Percentiles rank a stretch among this genome's conserved stretches.
These are phyloP conservation scores for Penicillium olsonii DNA, from an alignment of 2,329 filamentous ascomycete species.

Conservation along the genomic window DNA sequence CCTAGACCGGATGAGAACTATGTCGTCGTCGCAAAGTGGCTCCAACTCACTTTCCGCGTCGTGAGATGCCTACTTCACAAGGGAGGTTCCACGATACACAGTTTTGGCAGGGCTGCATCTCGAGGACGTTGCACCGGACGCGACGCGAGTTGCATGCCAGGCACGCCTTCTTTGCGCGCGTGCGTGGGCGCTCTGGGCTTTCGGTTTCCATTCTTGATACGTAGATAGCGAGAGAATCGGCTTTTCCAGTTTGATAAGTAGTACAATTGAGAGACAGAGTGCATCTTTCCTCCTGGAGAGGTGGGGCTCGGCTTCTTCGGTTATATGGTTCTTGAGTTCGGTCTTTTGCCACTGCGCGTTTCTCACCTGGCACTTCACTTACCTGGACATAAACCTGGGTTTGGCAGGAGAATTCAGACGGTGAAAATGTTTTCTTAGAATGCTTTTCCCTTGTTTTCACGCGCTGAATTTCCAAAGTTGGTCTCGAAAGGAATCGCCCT, in stretches of 20 bases:
- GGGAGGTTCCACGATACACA: constrained; percentile 39
- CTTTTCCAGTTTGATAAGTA: constrained; percentile 10
- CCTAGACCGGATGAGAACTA: constrained; percentile 12
- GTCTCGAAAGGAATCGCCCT: no score
- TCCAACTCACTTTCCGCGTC: constrained; percentile 44
- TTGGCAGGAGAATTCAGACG: no score
- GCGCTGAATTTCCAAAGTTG: no score
- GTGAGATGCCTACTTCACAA: constrained; percentile 47
- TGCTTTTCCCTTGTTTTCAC: no score
- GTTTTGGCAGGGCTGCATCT: constrained; percentile 47
- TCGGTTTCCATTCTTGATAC: constrained; percentile 8
- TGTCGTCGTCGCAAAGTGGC: constrained; percentile 1
- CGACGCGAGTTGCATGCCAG: constrained; percentile 47
- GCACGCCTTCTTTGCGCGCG: constrained; percentile 47
- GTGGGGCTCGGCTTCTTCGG: constrained; percentile 20
- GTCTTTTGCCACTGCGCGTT: neutral
- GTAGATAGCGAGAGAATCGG: constrained; percentile 12
- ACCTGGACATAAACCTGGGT: no score
- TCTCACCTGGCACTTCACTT: no score
- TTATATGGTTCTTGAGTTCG: constrained; percentile 19
- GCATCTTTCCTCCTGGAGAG: neutral
- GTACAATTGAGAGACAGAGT: neutral
- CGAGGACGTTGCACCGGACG: constrained; percentile 50
- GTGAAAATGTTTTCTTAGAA: no score
- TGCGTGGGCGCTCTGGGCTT: constrained; percentile 18